These are phyloP conservation scores for Phoma herbarum DNA, from an alignment of 2,329 filamentous ascomycete species.

Conservation along the genomic window DNA sequence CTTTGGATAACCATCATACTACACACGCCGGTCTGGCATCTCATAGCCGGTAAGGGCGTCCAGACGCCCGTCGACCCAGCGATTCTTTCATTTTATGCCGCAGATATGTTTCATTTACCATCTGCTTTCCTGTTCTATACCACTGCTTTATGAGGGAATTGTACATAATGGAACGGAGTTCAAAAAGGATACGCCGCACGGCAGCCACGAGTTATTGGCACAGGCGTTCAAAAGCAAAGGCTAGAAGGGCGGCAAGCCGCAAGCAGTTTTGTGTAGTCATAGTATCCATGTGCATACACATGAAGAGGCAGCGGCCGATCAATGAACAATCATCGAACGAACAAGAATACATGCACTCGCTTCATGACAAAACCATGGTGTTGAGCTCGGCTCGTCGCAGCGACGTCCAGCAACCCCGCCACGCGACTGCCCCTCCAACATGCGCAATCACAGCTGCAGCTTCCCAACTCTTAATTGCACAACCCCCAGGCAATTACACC, in stretches of 20 bases:
- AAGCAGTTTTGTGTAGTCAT: slow-evolving; percentile 14
- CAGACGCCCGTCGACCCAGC: slow-evolving; percentile 20
- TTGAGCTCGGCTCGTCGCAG: slow-evolving; percentile 8
- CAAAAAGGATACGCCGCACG: slow-evolving; percentile 12
- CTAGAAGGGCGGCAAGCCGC: not conserved
- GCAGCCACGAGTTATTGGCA: slow-evolving; percentile 9
- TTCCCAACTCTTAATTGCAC: not conserved
- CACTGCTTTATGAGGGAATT: slow-evolving; percentile 30
- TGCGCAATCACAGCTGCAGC: not conserved
- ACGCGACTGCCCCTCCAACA: slow-evolving; percentile 4
- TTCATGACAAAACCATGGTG: slow-evolving; percentile 1
- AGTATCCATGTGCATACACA: slow-evolving; percentile 15
- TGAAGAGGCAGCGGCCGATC: slow-evolving; percentile 8
- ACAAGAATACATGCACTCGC: not conserved
- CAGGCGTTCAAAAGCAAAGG: slow-evolving; percentile 15
- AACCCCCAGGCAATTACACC: not conserved
- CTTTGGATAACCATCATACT: slow-evolving; percentile 24
- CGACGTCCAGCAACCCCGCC: slow-evolving; percentile 9
- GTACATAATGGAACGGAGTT: slow-evolving; percentile 23
- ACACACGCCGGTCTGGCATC: slow-evolving; percentile 5
- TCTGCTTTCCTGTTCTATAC: slow-evolving; percentile 47
- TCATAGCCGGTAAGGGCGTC: slow-evolving; percentile 25
- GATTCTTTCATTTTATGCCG: slow-evolving; percentile 26
- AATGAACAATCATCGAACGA: slow-evolving; percentile 14
- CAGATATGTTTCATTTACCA: slow-evolving; percentile 38